A percentile compares a stretch with the other conserved stretches of the same genome.
Conservation (phyloP, 1,139 yeast species). For the Blastobotrys proliferans region DNA sequence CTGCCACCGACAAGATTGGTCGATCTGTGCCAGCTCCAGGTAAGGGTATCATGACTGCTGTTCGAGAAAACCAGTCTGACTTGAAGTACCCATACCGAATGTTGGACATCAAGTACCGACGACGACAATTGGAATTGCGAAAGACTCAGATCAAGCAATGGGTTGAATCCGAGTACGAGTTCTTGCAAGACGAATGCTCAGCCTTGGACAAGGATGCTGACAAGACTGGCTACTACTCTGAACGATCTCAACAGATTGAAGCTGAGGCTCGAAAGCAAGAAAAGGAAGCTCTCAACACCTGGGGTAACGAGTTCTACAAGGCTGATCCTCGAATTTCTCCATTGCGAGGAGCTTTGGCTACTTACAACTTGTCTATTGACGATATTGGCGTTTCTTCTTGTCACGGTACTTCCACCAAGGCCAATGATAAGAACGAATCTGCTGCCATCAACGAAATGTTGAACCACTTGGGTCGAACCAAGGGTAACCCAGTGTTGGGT, state of each 20-base stretch:
- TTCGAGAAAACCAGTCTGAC: slow-evolving; percentile 85
- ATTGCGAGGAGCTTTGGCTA: slow-evolving; percentile 92
- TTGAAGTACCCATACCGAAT: slow-evolving; percentile 77
- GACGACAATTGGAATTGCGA: slow-evolving; percentile 83
- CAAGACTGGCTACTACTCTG: slow-evolving; percentile 53
- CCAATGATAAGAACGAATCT: slow-evolving; percentile 97
- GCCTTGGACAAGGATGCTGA: slow-evolving; percentile 46
- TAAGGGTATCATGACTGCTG: slow-evolving; percentile 97
- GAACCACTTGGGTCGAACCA: slow-evolving; percentile 90
- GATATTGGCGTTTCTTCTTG: slow-evolving; percentile 97
- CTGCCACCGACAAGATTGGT: slow-evolving; percentile 98
- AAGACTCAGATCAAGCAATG: slow-evolving; percentile 72
- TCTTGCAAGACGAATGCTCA: slow-evolving; percentile 67
- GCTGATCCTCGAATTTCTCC: slow-evolving; percentile 95
- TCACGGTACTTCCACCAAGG: slow-evolving; percentile 99
- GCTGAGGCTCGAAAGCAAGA: slow-evolving; percentile 84
- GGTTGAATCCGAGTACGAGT: slow-evolving; percentile 76
- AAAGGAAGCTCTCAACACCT: slow-evolving; percentile 83
- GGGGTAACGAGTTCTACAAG: slow-evolving; percentile 94
- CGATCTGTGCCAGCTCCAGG: slow-evolving; percentile 99
- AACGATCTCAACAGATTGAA: slow-evolving; percentile 82
- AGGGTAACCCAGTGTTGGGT: slow-evolving; percentile 97
- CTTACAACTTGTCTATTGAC: slow-evolving; percentile 87
- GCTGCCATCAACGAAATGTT: slow-evolving; percentile 88
- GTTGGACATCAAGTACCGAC: slow-evolving; percentile 88